Base-by-base conservation (phyloP, 2,329 filamentous ascomycete genomes). In the Rutstroemia sp. region DNA sequence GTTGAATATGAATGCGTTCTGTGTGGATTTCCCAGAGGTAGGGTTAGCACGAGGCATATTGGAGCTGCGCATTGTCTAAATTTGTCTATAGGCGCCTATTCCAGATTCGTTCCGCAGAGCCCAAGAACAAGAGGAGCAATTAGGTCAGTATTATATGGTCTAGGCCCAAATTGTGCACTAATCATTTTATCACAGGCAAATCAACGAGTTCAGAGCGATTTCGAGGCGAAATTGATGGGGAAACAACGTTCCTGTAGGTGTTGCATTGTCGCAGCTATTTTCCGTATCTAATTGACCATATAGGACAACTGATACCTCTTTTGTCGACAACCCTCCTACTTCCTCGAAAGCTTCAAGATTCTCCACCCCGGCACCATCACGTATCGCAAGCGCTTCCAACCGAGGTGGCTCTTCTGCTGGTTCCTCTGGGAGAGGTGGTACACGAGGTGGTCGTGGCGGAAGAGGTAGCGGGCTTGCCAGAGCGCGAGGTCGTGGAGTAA, bases 1-100 rank as follows among this genome's bases (percentile, higher is more conserved):
- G 2, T 72, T 99, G 70, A 97, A 97, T 69, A 96, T 99, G 92
- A 97, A 96, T 72, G 94, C 94, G 1, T 99, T 97, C 70, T 97
- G 92, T 71, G 92, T 97, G 34, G 94, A 99, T 71, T 99, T 96
- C 63, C 89, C 91, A 0, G 94, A 99, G 82, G 91, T 91, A 73
- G 6, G 51, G 51, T 70, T 56, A n/a, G n/a, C 4, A 10, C 21
- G 38, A 4, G 14, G 10, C 9, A 14, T 4, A n/a, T 44, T 36
- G 23, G 23, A 48, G 46, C 34, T 17, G 48, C 4, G 9, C 19
- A 12, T 12, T 47, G 39, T 34, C 54, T 59, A 46, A 61, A 38
- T 40, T 27, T 3, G n/a, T 48, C 40, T 34, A 10, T 57, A 94
- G 88, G 88, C 88, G 1, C 92, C 92, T 0, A 83, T 95, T 61